Conservation (phyloP, 768 basidiomycete species). For the Russula earlei region DNA sequence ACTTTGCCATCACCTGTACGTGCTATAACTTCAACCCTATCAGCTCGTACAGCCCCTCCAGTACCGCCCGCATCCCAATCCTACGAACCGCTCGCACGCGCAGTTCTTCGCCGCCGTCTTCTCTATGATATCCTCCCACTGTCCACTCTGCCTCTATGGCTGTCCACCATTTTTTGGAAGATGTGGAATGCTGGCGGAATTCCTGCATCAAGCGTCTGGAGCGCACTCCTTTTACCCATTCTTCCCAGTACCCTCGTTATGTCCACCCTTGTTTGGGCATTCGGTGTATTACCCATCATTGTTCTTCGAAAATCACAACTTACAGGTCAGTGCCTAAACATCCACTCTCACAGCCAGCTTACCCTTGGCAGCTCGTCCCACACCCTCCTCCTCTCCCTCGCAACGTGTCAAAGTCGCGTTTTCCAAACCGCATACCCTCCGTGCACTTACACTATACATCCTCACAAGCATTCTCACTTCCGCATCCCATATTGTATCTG, state of each 20-base stretch:
- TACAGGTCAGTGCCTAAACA: slow-evolving; percentile 38
- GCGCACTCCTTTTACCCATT: slow-evolving; percentile 34
- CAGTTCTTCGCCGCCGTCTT: slow-evolving; percentile 52
- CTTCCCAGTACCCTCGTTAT: slow-evolving; percentile 31
- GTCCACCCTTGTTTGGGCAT: slow-evolving; percentile 38
- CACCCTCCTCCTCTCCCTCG: slow-evolving; percentile 43
- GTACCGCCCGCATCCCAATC: slow-evolving; percentile 48
- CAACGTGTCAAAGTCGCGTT: slow-evolving; percentile 38
- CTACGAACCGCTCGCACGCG: slow-evolving; percentile 59
- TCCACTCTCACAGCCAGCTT: background rate
- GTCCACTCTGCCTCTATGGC: slow-evolving; percentile 41
- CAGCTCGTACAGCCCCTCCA: slow-evolving; percentile 41
- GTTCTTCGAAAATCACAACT: slow-evolving; percentile 51
- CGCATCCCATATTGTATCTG: slow-evolving; percentile 34
- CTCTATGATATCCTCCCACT: slow-evolving; percentile 43
- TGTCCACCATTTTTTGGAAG: slow-evolving; percentile 32
- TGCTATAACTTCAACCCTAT: slow-evolving; percentile 31
- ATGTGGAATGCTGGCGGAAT: slow-evolving; percentile 37
- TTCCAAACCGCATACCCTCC: slow-evolving; percentile 37
- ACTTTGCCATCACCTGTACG: slow-evolving; percentile 32
- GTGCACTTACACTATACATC: slow-evolving; percentile 38
- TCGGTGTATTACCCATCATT: slow-evolving; percentile 46
- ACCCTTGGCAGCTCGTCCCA: slow-evolving; percentile 34
- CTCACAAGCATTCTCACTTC: slow-evolving; percentile 38
- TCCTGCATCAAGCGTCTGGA: slow-evolving; percentile 26